These are phyloP conservation scores for Selaginella moellendorffii DNA, from an alignment of 75 land plant species.

Conservation along the genomic window DNA sequence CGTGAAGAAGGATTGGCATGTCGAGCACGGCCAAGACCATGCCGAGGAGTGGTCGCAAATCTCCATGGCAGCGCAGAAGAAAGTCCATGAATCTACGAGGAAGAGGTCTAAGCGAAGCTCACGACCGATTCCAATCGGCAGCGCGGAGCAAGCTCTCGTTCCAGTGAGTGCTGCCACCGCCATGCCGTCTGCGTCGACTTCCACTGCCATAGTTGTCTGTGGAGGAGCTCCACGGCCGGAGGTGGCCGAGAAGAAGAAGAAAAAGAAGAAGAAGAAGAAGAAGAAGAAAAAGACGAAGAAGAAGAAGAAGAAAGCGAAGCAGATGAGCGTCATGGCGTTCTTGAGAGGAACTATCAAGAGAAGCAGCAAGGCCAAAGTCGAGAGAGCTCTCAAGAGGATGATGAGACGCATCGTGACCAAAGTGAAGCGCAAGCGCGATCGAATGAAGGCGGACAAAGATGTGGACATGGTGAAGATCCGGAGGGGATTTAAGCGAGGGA, in stretches of 20 bases:
- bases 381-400: neutral
- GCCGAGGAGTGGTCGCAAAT: neutral
- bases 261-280: neutral
- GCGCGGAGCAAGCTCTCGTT: no score
- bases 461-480: neutral
- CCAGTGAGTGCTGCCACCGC: no score
- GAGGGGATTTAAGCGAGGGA: neutral
- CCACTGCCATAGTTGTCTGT: neutral
- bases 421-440: neutral
- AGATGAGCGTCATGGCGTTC: neutral
- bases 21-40: no score
- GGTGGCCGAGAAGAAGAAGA: neutral
- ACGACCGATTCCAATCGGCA: no score
- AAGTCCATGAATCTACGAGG: neutral
- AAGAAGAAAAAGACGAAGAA: neutral
- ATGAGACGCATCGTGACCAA: neutral
- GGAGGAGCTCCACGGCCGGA: neutral
- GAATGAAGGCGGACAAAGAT: neutral
- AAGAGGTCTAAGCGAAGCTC: no score
- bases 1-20: no score
- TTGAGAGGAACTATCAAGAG: neutral
- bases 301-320: neutral
- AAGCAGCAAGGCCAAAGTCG: neutral
- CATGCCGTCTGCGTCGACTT: no score
- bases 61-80: constrained; percentile 1